Evolutionary conservation across 176 grass and related monocot species (phyloP), one percentile per base, ranked within the genome.

Genomic region (Musa itinerans): DNA sequence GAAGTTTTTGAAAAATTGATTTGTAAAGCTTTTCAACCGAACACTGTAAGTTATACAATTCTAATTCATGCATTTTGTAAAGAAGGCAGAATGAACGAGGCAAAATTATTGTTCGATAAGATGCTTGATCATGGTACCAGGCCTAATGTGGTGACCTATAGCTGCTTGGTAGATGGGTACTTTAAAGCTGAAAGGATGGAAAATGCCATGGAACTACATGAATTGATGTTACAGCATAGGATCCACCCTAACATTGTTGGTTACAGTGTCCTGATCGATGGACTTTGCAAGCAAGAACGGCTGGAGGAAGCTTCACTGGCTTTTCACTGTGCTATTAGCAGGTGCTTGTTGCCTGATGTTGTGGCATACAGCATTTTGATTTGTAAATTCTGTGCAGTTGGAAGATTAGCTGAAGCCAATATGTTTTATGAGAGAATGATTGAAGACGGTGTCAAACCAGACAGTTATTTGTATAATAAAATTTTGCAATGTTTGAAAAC

Each of bases 31-130:
- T 62, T 63, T 65, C 59, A 77, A 34, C 74, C 74, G 52, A 77
- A 77, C 65, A 62, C 56, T 21, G 56, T 74, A 74, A 74, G 12
- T 16, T 74, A 54, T 22, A 77, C 74, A 15, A 77, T 77, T 77
- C 11, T 77, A 20, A 77, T 77, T 77, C 57, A 77, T 64, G 43
- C 74, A 77, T 77, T 50, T 77, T 77, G 74, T 52, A 77, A 77
- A 52, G 58, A 77, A 77, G 74, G 34, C 2, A 77, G 58, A 77
- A 65, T 77, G 74, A 59, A 77, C 3, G 74, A 53, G 61, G 74
- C 74, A 17, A 12, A 52, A 19, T 59, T 64, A 52, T 65, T 77
- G 48, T 77, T 77, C 59, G 15, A 65, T 65, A 77, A 65, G 29
- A 77, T 77, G 74, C 59, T 65, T 27, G 53, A 74, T 16, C 21